Evolutionary conservation across 805 yeast species (phyloP).

Genomic region (Candida jianshihensis): DNA sequence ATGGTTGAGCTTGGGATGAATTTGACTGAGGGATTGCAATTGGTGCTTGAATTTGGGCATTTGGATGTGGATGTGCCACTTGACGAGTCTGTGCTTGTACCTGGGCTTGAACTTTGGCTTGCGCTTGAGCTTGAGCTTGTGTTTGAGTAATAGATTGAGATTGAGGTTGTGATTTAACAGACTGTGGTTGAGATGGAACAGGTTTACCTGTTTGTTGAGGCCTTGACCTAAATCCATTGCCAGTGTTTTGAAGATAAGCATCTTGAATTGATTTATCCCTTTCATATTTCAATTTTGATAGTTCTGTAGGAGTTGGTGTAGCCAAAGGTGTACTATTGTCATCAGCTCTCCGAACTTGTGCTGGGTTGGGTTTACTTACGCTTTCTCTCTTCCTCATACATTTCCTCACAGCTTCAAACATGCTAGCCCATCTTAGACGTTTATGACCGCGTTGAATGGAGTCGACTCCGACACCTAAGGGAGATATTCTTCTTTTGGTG

Average conservation of each 20-base stretch:
- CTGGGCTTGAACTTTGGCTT: constrained; percentile 27
- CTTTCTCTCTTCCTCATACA: constrained; percentile 84
- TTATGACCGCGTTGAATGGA: constrained; percentile 91
- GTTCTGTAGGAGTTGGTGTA: constrained; percentile 77
- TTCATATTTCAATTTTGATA: constrained; percentile 76
- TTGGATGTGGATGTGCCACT: not conserved
- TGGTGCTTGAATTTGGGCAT: constrained; percentile 1
- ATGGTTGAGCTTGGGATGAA: constrained; percentile 7
- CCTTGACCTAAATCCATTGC: constrained; percentile 8
- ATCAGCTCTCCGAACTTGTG: constrained; percentile 32
- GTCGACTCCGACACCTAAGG: constrained; percentile 89
- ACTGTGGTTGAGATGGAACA: not conserved
- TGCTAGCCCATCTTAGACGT: constrained; percentile 89
- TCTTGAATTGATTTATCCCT: constrained; percentile 82
- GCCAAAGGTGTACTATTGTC: constrained; percentile 36
- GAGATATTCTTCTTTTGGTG: constrained; percentile 82
- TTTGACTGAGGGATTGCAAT: not conserved
- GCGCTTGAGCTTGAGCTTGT: constrained; percentile 11
- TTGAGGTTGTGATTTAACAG: not conserved
- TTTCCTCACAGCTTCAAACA: constrained; percentile 93
- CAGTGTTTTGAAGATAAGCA: constrained; percentile 44
- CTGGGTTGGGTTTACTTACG: constrained; percentile 51
- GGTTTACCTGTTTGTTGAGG: not conserved
- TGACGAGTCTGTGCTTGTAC: constrained; percentile 2
- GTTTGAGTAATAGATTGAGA: not conserved